Evolutionary conservation across 2,329 filamentous ascomycete genomes (phyloP), one percentile per base, ranked within the genome.

Genomic region (Camptophora hylomeconis): DNA sequence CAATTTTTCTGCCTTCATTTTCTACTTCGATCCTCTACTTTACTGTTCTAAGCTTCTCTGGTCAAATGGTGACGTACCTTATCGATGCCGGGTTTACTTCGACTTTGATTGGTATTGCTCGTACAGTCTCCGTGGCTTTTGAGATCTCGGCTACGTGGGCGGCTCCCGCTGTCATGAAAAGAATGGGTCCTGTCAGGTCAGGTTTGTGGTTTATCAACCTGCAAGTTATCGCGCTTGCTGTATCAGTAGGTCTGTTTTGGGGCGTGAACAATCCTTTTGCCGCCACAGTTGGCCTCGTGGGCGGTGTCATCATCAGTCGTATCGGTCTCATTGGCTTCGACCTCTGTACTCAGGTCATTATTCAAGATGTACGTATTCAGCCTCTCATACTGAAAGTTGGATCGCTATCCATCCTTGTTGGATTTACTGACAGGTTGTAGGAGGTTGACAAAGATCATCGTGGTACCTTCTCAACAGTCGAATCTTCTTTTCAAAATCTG

Each of bases 391-490:
- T n/a, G n/a, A n/a, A n/a, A n/a, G n/a, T n/a, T n/a, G n/a, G n/a
- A n/a, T n/a, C n/a, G n/a, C n/a, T n/a, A n/a, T n/a, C n/a, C n/a
- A n/a, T n/a, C n/a, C n/a, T n/a, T n/a, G n/a, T n/a, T n/a, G n/a
- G n/a, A n/a, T n/a, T n/a, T n/a, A n/a, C n/a, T 67, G n/a, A n/a
- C n/a, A n/a, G n/a, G n/a, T n/a, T n/a, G n/a, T n/a, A n/a, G n/a
- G n/a, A n/a, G 30, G 62, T 75, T 12, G 58, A 67, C 21, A 53
- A 58, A 10, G 51, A 60, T n/a, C 48, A 60, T 20, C 67, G 80
- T n/a, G 79, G 75, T 1, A 56, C 63, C 0, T 84, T 86, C 41
- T 82, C 77, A 0, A 59, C 75, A 0, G 65, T 72, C 5, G 80
- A 86, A 48, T 66, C 72, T 6, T 65, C 72, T 0, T 61, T 74